A percentile compares a stretch with the other conserved stretches of the same genome.
These are phyloP conservation scores for Toxoplasma gondii DNA, from an alignment of 169 alveolate genomes.

Conservation along the genomic window DNA sequence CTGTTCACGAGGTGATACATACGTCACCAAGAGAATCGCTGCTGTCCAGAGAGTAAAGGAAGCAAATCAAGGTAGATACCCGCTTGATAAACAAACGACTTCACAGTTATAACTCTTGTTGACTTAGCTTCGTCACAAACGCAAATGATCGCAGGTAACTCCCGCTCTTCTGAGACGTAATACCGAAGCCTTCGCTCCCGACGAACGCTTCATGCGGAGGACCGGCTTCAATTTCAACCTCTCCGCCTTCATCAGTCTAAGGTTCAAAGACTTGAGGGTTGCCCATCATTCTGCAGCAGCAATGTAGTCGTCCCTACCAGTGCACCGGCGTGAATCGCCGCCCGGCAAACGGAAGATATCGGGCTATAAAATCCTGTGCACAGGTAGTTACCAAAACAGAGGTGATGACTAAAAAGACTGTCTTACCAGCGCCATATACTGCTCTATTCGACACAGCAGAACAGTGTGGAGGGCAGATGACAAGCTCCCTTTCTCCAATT, in stretches of 20 bases:
- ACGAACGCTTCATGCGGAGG: constrained; percentile 39
- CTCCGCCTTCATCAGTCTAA: constrained; percentile 70
- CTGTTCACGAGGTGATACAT: too few species aligned
- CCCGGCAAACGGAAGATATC: constrained; percentile 87
- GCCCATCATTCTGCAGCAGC: background rate
- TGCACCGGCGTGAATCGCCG: constrained; percentile 83
- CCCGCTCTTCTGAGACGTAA: constrained; percentile 45
- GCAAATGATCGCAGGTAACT: constrained; percentile 55
- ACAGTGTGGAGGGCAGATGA: constrained; percentile 82
- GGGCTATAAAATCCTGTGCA: constrained; percentile 86
- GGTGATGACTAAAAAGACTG: constrained; percentile 65
- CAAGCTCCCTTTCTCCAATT: constrained; percentile 77
- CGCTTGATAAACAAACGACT: background rate
- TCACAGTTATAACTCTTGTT: background rate
- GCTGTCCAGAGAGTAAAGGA: too few species aligned
- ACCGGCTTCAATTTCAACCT: constrained; percentile 61
- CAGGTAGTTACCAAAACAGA: constrained; percentile 70
- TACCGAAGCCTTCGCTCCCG: constrained; percentile 48
- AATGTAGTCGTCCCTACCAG: constrained; percentile 40
- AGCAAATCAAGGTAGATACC: background rate
- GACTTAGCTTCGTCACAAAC: background rate
- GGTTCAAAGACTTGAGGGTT: too few species aligned
- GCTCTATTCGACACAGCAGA: constrained; percentile 73
- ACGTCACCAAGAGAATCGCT: too few species aligned
- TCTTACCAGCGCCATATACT: constrained; percentile 58